Conservation (phyloP, 768 basidiomycete genomes). For the Paxillus involutus region DNA sequence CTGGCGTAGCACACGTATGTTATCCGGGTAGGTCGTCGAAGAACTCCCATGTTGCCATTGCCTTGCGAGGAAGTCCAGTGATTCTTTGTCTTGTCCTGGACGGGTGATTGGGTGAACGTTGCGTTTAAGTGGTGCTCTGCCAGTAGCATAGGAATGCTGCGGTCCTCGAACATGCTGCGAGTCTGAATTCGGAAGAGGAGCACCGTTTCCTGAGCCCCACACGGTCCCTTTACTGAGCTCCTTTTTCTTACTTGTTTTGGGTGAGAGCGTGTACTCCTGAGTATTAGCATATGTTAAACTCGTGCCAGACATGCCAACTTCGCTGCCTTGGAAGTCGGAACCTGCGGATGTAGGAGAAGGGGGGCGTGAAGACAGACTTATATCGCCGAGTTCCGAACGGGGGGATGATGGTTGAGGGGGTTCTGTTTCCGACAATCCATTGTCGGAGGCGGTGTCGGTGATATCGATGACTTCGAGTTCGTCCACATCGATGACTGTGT, state of each 20-base stretch:
- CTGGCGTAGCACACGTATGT: neutral
- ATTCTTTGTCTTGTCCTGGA: constrained; percentile 2
- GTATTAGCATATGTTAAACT: constrained; percentile 4
- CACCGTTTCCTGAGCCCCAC: constrained; percentile 11
- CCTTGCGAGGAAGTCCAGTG: constrained; percentile 20
- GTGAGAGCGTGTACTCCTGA: neutral
- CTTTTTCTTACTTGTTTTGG: constrained; percentile 5
- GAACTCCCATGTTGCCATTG: neutral
- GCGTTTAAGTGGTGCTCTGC: constrained; percentile 11
- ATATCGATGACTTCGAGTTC: constrained; percentile 18
- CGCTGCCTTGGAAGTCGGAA: neutral
- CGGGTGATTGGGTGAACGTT: neutral
- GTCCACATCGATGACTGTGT: constrained; percentile 13
- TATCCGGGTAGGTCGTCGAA: neutral
- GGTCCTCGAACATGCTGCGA: constrained; percentile 64
- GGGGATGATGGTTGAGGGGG: constrained; percentile 7
- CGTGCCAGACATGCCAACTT: constrained; percentile 3
- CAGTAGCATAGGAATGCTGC: constrained; percentile 40
- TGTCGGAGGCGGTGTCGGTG: constrained; percentile 15
- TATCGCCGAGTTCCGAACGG: constrained; percentile 7
- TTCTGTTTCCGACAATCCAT: constrained; percentile 16
- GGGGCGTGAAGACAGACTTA: constrained; percentile 6
- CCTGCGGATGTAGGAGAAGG: neutral
- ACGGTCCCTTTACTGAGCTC: neutral
- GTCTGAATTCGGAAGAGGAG: constrained; percentile 49